Evolutionary conservation across 2,329 filamentous ascomycete genomes (phyloP).

Genomic region (Grosmannia clavigera): DNA sequence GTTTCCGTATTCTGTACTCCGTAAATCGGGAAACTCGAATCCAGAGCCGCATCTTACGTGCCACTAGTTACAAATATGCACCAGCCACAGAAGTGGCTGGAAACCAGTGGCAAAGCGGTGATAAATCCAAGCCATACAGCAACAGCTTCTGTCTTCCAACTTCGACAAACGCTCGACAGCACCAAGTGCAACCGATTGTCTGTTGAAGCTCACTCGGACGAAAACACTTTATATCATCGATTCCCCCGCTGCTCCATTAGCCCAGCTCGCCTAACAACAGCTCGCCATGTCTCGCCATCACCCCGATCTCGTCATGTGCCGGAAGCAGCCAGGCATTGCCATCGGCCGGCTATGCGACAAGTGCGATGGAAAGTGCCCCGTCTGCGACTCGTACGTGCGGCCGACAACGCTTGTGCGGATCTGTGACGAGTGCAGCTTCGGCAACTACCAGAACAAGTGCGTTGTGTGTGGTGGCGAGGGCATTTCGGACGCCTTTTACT

Average conservation of each 20-base stretch:
- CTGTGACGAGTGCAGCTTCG: conserved; percentile 98
- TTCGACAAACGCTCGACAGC: background rate
- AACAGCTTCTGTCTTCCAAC: background rate
- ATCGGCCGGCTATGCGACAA: conserved; percentile 99
- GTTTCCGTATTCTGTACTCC: too few species aligned
- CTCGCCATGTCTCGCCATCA: conserved; percentile 77
- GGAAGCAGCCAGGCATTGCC: conserved; percentile 93
- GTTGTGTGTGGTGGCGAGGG: conserved; percentile 93
- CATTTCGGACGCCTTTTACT: conserved; percentile 97
- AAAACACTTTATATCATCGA: background rate
- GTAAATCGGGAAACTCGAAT: background rate
- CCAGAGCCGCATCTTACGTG: background rate
- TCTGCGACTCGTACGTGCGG: conserved; percentile 97
- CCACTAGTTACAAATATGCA: background rate
- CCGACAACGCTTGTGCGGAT: conserved; percentile 95
- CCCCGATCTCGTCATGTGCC: conserved; percentile 98
- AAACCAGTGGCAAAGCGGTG: conserved; percentile 11
- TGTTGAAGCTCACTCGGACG: background rate
- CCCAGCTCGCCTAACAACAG: background rate
- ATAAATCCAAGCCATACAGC: background rate
- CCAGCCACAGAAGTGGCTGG: conserved; percentile 10
- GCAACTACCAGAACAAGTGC: conserved; percentile 99
- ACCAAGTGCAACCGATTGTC: background rate
- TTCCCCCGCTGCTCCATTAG: background rate
- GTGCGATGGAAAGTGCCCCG: conserved; percentile 98